Base-by-base conservation (phyloP, 345 rosid species). In the Citrus unshiu region DNA sequence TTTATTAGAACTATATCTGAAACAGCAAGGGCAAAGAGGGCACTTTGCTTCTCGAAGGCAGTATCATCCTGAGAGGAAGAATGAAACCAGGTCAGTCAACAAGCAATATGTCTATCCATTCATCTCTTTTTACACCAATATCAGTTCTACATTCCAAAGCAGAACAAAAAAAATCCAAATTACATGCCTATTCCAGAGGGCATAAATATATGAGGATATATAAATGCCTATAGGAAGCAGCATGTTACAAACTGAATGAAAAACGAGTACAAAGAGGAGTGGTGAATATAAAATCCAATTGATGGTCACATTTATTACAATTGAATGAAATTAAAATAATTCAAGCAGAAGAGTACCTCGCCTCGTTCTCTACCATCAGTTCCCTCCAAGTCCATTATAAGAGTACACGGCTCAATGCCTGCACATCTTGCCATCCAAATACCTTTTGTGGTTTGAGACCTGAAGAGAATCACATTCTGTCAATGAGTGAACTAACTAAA, bases 291-390 rank as follows among this genome's bases (percentile, higher is more conserved):
- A 40, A 72, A 49, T 32, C 25, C 12, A 61, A 60, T 22, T 62
- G 58, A 19, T 22, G 14, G 12, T 21, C n/a, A 35, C 14, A 24
- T 24, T 24, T 6, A 39, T 54, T 66, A 79, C 18, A 54, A 70
- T n/a, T 7, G 13, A 39, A 66, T 32, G 79, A 62, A 67, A 46
- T 56, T 40, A 56, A 58, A 29, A 37, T 9, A 9, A 39, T 7
- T 73, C 9, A 19, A 64, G 29, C 16, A 25, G 5, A 76, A 75
- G 78, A 72, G 77, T 81, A 96, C 99, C 97, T 96, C 99, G 87
- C 99, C 99, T 46, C 97, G 94, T 86, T 97, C 99, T 87, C 99
- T 91, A 81, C 99, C 99, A 87, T 96, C 99, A 9, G 99, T 94
- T 62, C 99, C 99, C 92, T 96, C 98, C 86, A 96, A 87, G 77